Conservation (phyloP, 2,329 filamentous ascomycete genomes). For the Lecanicillium sp. region DNA sequence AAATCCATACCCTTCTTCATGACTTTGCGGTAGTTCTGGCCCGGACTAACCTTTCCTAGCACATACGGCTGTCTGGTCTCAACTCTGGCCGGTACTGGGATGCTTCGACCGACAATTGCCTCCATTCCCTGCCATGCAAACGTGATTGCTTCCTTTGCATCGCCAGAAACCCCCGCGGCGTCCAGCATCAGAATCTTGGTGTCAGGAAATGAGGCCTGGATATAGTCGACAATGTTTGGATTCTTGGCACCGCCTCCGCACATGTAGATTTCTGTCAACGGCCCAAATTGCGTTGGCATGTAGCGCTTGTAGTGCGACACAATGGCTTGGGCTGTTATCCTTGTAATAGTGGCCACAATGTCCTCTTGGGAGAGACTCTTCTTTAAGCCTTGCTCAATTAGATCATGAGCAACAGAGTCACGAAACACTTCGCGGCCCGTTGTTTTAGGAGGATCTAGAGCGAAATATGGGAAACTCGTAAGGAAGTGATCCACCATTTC, state of each 20-base stretch:
- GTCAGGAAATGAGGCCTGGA: slow-evolving; percentile 39
- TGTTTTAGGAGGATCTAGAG: slow-evolving; percentile 42
- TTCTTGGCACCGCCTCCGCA: slow-evolving; percentile 51
- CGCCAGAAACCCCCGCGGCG: slow-evolving; percentile 46
- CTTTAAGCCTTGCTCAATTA: slow-evolving; percentile 38
- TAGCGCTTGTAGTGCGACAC: slow-evolving; percentile 40
- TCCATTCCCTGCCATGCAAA: slow-evolving; percentile 56
- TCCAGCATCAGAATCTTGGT: slow-evolving; percentile 46
- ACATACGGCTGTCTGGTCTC: slow-evolving; percentile 43
- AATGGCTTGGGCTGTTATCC: slow-evolving; percentile 51
- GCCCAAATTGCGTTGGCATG: slow-evolving; percentile 29
- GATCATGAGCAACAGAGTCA: slow-evolving; percentile 42
- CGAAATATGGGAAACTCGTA: slow-evolving; percentile 37
- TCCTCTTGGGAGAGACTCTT: slow-evolving; percentile 39
- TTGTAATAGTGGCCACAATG: slow-evolving; percentile 49
- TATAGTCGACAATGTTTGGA: slow-evolving; percentile 44
- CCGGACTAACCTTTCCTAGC: slow-evolving; percentile 45
- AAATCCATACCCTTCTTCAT: slow-evolving; percentile 44
- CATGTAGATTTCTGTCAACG: slow-evolving; percentile 50
- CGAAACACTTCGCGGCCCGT: slow-evolving; percentile 53
- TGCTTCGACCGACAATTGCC: slow-evolving; percentile 44
- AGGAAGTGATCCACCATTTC: slow-evolving; percentile 44
- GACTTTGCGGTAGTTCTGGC: slow-evolving; percentile 44
- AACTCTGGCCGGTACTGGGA: slow-evolving; percentile 43
- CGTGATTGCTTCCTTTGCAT: slow-evolving; percentile 45